Percentiles rank a stretch among this genome's conserved stretches.
These are phyloP conservation scores for Hydnomerulius pinastri DNA, from an alignment of 768 basidiomycete genomes.

Conservation along the genomic window DNA sequence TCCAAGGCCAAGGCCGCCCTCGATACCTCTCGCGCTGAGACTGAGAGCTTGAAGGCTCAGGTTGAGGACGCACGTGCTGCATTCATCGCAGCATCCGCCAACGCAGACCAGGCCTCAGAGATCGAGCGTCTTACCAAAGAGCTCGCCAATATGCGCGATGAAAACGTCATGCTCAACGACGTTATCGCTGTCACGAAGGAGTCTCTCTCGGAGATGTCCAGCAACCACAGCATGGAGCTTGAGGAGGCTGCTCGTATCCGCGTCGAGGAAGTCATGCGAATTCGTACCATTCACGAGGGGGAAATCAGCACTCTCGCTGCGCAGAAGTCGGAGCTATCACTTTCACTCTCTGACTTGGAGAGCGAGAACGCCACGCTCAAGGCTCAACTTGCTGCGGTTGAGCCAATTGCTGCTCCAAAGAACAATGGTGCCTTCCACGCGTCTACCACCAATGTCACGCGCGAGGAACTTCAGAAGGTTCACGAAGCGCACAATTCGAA, in stretches of 20 bases:
- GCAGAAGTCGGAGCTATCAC: conserved; percentile 63
- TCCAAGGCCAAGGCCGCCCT: conserved; percentile 67
- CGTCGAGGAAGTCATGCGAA: conserved; percentile 68
- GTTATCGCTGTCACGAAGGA: conserved; percentile 68
- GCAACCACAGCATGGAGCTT: conserved; percentile 70
- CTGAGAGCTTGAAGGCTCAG: conserved; percentile 58
- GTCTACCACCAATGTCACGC: conserved; percentile 52
- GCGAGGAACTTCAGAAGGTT: conserved; percentile 74
- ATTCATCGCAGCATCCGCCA: conserved; percentile 40
- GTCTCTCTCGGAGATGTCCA: conserved; percentile 68
- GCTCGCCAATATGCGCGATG: conserved; percentile 64
- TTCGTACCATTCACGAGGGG: conserved; percentile 59
- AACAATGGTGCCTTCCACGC: conserved; percentile 50
- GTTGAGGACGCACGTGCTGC: conserved; percentile 61
- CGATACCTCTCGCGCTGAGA: conserved; percentile 53
- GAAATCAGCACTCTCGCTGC: conserved; percentile 56
- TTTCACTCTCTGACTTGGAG: conserved; percentile 72
- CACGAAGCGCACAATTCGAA: conserved; percentile 87
- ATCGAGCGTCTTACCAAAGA: conserved; percentile 58
- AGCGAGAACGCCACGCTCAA: conserved; percentile 71
- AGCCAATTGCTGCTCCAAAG: conserved; percentile 49
- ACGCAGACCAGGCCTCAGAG: conserved; percentile 54
- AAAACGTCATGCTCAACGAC: conserved; percentile 64
- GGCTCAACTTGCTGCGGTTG: conserved; percentile 52
- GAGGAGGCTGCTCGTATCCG: conserved; percentile 72